Evolutionary conservation across 2,329 filamentous ascomycete species (phyloP).

Genomic region (Colletotrichum viniferum): DNA sequence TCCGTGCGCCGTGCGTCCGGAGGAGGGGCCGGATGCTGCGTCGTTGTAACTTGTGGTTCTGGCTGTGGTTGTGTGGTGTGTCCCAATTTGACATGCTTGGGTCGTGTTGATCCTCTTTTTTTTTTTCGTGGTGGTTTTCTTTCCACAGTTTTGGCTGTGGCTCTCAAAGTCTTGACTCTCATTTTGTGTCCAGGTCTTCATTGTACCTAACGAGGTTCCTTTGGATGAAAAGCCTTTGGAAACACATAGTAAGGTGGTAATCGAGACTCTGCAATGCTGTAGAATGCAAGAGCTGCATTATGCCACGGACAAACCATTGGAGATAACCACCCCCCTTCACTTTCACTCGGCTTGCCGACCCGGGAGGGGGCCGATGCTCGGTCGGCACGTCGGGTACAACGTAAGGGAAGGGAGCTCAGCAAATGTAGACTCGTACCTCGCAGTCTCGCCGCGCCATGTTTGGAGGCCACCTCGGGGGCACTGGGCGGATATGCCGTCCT

Average conservation of each 20-base stretch:
- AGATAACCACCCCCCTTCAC: not conserved
- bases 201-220: not conserved
- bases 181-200: too few species aligned
- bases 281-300: not conserved
- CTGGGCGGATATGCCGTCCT: not conserved
- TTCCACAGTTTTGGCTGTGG: not conserved
- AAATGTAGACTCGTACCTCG: not conserved
- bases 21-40: slow-evolving; percentile 14
- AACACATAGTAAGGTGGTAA: too few species aligned
- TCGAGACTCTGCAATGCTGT: not conserved
- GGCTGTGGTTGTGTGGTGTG: not conserved
- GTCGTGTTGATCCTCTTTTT: not conserved
- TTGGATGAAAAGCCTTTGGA: not conserved
- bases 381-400: not conserved
- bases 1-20: slow-evolving; percentile 8
- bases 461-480: not conserved
- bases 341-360: not conserved
- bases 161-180: not conserved
- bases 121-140: not conserved
- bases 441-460: not conserved
- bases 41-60: not conserved
- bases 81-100: not conserved
- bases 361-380: not conserved
- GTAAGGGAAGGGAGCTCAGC: not conserved
- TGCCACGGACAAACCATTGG: not conserved